These are phyloP conservation scores for Paraleonurus japonicus DNA, from an alignment of 257 asterid species.

Conservation along the genomic window DNA sequence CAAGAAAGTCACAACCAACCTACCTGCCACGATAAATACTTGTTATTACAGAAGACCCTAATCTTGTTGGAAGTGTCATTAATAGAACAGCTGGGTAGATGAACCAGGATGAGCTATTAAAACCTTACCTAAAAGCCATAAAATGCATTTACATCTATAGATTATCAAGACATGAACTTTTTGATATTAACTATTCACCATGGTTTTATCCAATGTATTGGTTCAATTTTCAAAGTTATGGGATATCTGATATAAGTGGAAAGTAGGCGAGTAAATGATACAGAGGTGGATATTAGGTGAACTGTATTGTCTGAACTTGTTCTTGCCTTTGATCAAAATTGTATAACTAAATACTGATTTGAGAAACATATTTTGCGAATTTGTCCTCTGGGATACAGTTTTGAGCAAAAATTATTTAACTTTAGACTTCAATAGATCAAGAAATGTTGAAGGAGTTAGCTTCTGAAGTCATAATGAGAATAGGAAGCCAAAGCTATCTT, in stretches of 20 bases:
- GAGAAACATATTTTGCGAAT: background rate
- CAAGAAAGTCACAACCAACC: constrained; percentile 1
- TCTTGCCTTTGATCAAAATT: background rate
- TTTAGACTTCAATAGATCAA: background rate
- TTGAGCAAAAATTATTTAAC: background rate
- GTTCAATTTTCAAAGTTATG: background rate
- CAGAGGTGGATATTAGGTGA: background rate
- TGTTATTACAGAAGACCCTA: background rate
- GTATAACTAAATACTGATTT: background rate
- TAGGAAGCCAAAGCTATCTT: background rate
- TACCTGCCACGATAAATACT: constrained; percentile 15
- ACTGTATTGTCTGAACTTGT: background rate
- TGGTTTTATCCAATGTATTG: background rate
- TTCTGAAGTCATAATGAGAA: background rate
- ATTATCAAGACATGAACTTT: background rate
- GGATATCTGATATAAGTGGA: background rate
- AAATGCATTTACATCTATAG: constrained; percentile 5
- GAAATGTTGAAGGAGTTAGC: background rate
- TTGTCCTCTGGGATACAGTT: background rate
- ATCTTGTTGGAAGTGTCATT: constrained; percentile 3
- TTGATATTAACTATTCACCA: background rate
- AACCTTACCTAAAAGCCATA: constrained; percentile 21
- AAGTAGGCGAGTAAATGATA: background rate
- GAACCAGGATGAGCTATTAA: background rate
- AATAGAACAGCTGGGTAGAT: constrained; percentile 28